phyloP scores from a whole-genome alignment of 2,329 filamentous ascomycete genomes.

The Thermomyces lanuginosus region DNA sequence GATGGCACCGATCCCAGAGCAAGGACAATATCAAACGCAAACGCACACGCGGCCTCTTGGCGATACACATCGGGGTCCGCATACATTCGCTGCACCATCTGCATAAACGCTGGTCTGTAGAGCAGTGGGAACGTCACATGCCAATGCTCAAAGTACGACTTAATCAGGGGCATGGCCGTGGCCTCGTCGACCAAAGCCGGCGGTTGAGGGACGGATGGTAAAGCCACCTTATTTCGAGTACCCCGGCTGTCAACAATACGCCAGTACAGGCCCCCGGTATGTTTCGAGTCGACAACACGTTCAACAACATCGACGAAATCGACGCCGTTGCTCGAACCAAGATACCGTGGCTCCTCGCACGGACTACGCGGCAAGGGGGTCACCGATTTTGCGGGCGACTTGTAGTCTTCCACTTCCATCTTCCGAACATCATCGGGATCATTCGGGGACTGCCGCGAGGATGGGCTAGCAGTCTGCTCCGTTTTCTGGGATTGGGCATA shows the following conservation, averaged over 20 bases:
- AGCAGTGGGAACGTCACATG: slow-evolving; percentile 2
- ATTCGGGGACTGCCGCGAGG: too few species aligned
- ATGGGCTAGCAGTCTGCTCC: neutral
- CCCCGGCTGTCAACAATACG: slow-evolving; percentile 1
- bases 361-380: slow-evolving; percentile 1
- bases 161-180: slow-evolving; percentile 2
- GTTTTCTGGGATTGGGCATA: neutral
- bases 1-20: slow-evolving; percentile 2
- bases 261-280: slow-evolving; percentile 1
- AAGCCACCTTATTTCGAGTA: slow-evolving; percentile 1
- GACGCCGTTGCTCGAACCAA: slow-evolving; percentile 2
- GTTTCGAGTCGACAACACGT: slow-evolving; percentile 1
- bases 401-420: neutral
- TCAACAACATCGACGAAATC: slow-evolving; percentile 4
- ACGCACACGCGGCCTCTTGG: slow-evolving; percentile 1
- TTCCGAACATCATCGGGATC: neutral
- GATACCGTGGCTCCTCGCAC: slow-evolving; percentile 2
- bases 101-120: slow-evolving; percentile 3
- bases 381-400: neutral
- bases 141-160: slow-evolving; percentile 3
- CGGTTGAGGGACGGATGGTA: slow-evolving; percentile 2
- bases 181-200: neutral
- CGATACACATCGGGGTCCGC: slow-evolving; percentile 1
- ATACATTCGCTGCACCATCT: slow-evolving; percentile 3
- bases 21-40: slow-evolving; percentile 3